phyloP scores from a whole-genome alignment of 495 filamentous ascomycete species.

The Aspergillus nidulans region DNA sequence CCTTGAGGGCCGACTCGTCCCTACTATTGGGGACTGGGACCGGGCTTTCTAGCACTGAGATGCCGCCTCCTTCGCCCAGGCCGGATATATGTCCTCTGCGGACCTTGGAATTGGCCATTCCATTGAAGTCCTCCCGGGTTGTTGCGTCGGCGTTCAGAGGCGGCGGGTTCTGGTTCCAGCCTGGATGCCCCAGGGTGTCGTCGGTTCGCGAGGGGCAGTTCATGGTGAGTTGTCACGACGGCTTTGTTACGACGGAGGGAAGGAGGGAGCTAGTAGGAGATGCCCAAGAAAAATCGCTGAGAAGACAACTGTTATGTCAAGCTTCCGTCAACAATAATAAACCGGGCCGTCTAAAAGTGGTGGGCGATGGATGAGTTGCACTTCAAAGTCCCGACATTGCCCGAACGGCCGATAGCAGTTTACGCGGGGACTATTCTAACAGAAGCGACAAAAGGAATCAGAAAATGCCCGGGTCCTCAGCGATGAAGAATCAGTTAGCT shows the following conservation, averaged over 20 bases:
- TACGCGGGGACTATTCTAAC: background rate
- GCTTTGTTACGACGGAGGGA: background rate
- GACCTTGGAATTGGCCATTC: slow-evolving; percentile 41
- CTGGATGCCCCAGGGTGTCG: slow-evolving; percentile 34
- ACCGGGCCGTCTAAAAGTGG: background rate
- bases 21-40: slow-evolving; percentile 21
- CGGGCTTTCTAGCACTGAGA: slow-evolving; percentile 21
- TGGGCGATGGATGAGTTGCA: background rate
- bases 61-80: slow-evolving; percentile 21
- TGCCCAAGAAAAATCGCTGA: background rate
- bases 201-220: slow-evolving; percentile 58
- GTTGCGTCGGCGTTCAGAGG: slow-evolving; percentile 54
- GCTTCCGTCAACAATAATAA: background rate
- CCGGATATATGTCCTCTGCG: slow-evolving; percentile 31
- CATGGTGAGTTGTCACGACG: background rate
- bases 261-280: background rate
- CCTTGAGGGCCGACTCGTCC: slow-evolving; percentile 25
- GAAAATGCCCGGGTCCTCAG: background rate
- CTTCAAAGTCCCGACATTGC: background rate
- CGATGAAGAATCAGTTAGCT: background rate
- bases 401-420: background rate
- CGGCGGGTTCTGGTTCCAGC: slow-evolving; percentile 54
- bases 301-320: slow-evolving; percentile 8
- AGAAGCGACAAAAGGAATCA: background rate
- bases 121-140: slow-evolving; percentile 61